Conservation (phyloP, 257 asterid genomes). For the Capsicum rhomboideum region DNA sequence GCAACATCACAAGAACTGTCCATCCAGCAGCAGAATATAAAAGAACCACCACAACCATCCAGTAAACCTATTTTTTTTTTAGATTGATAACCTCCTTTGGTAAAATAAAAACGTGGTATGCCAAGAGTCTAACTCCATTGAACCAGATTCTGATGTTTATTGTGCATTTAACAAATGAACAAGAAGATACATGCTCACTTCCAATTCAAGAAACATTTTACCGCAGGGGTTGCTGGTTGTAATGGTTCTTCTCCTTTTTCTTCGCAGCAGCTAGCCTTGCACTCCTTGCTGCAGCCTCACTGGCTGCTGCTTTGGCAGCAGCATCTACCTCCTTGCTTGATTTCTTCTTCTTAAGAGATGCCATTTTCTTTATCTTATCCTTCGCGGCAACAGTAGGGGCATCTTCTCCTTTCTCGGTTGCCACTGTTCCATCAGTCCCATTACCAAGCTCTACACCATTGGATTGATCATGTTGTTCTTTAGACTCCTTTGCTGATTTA, state of each 20-base stretch:
- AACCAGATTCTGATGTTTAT: conserved; percentile 6
- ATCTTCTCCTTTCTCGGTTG: conserved; percentile 42
- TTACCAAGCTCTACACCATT: conserved; percentile 28
- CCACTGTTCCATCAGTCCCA: conserved; percentile 36
- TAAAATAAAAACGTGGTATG: not conserved
- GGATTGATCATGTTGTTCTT: conserved; percentile 48
- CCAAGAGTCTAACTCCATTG: not conserved
- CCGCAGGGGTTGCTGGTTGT: conserved; percentile 88
- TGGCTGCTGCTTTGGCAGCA: conserved; percentile 82
- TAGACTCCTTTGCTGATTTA: conserved; percentile 55
- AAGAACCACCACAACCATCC: not conserved
- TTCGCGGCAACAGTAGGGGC: conserved; percentile 49
- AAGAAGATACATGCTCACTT: not conserved
- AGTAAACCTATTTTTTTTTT: not conserved
- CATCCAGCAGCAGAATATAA: not conserved
- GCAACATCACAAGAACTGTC: not conserved
- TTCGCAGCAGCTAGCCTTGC: conserved; percentile 86
- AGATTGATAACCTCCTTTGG: not conserved
- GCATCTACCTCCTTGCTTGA: conserved; percentile 78
- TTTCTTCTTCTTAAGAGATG: conserved; percentile 75
- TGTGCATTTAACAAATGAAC: conserved; percentile 4
- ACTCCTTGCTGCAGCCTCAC: conserved; percentile 91
- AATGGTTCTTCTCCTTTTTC: conserved; percentile 94
- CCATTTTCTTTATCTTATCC: conserved; percentile 72
- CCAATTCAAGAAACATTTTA: conserved; percentile 18